phyloP scores from a whole-genome alignment of 192 early-diverging fungal species.

The Podila minutissima region DNA sequence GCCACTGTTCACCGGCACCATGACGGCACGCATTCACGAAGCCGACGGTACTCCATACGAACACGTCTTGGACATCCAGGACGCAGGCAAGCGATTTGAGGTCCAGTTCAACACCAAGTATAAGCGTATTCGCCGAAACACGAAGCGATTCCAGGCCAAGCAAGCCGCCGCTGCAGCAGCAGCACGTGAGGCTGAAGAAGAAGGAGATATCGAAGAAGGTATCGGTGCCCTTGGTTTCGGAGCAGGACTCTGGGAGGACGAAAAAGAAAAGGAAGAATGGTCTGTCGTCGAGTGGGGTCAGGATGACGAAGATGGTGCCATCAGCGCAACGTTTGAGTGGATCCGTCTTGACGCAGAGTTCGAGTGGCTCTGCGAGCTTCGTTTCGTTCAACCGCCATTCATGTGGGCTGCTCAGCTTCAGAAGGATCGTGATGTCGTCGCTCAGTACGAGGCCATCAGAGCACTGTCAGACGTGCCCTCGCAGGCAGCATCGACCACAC shows the following conservation, averaged over 20 bases:
- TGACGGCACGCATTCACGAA: constrained; percentile 82
- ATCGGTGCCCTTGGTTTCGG: constrained; percentile 64
- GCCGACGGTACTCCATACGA: constrained; percentile 87
- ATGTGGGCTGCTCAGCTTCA: constrained; percentile 96
- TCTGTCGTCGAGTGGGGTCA: constrained; percentile 82
- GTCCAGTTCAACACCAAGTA: constrained; percentile 98
- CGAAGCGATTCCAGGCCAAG: constrained; percentile 75
- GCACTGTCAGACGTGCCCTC: constrained; percentile 58
- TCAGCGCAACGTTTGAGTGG: constrained; percentile 90
- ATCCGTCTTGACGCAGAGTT: constrained; percentile 94
- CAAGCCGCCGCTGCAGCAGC: constrained; percentile 77
- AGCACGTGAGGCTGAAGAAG: constrained; percentile 68
- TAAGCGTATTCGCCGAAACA: constrained; percentile 91
- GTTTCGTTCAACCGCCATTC: constrained; percentile 89
- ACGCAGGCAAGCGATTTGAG: constrained; percentile 78
- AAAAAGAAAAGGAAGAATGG: constrained; percentile 75
- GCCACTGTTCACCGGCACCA: constrained; percentile 64
- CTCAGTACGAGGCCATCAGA: constrained; percentile 83
- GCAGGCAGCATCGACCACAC: constrained; percentile 73
- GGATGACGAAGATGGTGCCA: constrained; percentile 69
- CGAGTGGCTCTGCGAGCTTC: constrained; percentile 91
- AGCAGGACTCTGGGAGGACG: constrained; percentile 65
- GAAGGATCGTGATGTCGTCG: constrained; percentile 90
- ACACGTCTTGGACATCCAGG: constrained; percentile 86
- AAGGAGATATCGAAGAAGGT: constrained; percentile 73